Base-by-base conservation (phyloP, 495 filamentous ascomycete genomes). In the Annulohypoxylon maeteangense region DNA sequence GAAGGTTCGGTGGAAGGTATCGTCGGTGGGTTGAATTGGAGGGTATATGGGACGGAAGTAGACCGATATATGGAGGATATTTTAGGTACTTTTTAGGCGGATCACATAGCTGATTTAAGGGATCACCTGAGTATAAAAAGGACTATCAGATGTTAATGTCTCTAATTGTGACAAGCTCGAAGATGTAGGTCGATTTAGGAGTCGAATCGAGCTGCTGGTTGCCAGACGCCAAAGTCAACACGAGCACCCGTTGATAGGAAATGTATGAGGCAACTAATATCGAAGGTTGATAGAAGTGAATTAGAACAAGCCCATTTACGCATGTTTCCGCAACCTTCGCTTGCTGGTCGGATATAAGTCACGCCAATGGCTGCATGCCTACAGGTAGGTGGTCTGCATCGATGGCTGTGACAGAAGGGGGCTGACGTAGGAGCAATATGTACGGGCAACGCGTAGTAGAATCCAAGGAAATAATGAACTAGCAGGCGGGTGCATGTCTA, bases 321-420 rank as follows among this genome's bases (percentile, higher is more conserved):
- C 70, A 72, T 31, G 65, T 68, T 68, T 48, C 70, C 70, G 70
- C 25, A 57, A 20, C 38, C 47, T 62, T 72, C 65, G 70, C 63
- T 50, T 68, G 53, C 23, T 25, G 27, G 54, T 65, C 50, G 60
- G 55, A 65, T 65, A 67, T 68, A 55, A 50, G 63, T 42, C 36
- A 59, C 20, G 16, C 54, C 59, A 38, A 60, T 59, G 47, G 63
- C 44, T 67, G 44, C n/a, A 45, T 48, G 58, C 36, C 42, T 51
- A 62, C 54, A 60, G 48, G 1, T 12, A 44, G 40, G 40, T 44
- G 14, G 40, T 44, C 40, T 18, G n/a, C 40, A 44, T 40, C 12
- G 16, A 20, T 44, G 16, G 6, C 20, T n/a, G 10, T 54, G 51
- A 62, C 34, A 61, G 70, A 16, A 61, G 16, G 12, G 53, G 32